phyloP scores from a whole-genome alignment of 768 basidiomycete species.

The Leccinellum luteum region DNA sequence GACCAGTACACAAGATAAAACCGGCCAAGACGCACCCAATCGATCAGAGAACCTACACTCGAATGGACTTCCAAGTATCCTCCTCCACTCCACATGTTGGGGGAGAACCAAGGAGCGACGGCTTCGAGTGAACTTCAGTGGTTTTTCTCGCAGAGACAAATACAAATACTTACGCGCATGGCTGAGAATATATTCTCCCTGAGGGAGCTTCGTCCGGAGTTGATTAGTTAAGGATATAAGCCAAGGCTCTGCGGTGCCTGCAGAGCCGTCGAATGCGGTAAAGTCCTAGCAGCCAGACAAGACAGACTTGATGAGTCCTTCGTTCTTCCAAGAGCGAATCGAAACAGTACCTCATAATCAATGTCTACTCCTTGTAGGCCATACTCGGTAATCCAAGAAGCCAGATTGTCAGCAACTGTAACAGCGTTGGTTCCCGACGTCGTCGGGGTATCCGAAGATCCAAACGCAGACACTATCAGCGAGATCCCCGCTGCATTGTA shows the following conservation, averaged over 20 bases:
- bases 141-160: too few species aligned
- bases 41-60: conserved; percentile 41
- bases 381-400: conserved; percentile 44
- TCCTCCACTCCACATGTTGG: conserved; percentile 35
- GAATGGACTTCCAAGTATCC: conserved; percentile 40
- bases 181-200: conserved; percentile 32
- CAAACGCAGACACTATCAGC: conserved; percentile 55
- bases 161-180: conserved; percentile 32
- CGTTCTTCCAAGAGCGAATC: neutral
- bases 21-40: conserved; percentile 34
- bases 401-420: conserved; percentile 40
- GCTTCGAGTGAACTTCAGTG: conserved; percentile 21
- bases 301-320: neutral
- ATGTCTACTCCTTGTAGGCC: conserved; percentile 51
- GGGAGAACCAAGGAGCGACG: conserved; percentile 44
- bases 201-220: conserved; percentile 31
- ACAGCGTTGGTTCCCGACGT: conserved; percentile 37
- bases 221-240: conserved; percentile 30
- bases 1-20: neutral
- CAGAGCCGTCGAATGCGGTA: conserved; percentile 40
- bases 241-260: conserved; percentile 49
- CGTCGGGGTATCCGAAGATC: conserved; percentile 40
- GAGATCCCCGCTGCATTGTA: conserved; percentile 57
- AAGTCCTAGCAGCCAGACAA: conserved; percentile 46
- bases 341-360: conserved; percentile 42